These are phyloP conservation scores for Fusarium pseudoanthophilum DNA, from an alignment of 2,329 filamentous ascomycete genomes.

Conservation along the genomic window DNA sequence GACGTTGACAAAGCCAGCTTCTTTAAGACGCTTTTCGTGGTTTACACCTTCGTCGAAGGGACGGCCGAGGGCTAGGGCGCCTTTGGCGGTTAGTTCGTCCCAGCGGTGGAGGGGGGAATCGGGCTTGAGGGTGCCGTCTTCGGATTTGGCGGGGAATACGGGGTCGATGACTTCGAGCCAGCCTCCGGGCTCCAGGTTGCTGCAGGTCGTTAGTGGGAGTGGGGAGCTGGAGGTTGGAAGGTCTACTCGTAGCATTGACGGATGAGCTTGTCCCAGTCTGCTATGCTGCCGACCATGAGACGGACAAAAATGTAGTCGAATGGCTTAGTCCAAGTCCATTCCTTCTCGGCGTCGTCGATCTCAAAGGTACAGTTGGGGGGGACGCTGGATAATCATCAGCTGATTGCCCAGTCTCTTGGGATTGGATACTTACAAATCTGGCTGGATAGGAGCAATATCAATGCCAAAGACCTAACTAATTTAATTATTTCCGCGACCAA, in stretches of 20 bases:
- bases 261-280: constrained; percentile 21
- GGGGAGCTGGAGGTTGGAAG: no score
- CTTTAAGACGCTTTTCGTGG: constrained; percentile 18
- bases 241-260: constrained; percentile 7
- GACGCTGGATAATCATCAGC: not conserved
- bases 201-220: accelerated
- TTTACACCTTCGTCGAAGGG: constrained; percentile 4
- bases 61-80: constrained; percentile 2
- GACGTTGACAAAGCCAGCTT: constrained; percentile 18
- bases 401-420: accelerated
- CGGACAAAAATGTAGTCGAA: constrained; percentile 34
- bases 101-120: constrained; percentile 11
- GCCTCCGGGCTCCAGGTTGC: constrained; percentile 17
- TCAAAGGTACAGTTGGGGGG: constrained; percentile 23
- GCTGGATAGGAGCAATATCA: constrained; percentile 27
- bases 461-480: constrained; percentile 6
- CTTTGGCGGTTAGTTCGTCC: constrained; percentile 23
- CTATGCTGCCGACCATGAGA: constrained; percentile 31
- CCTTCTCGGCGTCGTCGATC: constrained; percentile 20
- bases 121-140: constrained; percentile 22
- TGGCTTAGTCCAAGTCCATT: constrained; percentile 21
- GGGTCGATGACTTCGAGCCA: constrained; percentile 36
- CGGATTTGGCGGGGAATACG: constrained; percentile 26
- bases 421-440: not conserved
- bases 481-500: accelerated